Conservation (phyloP, 176 grass and related monocot species). For the Neostapfia colusana region DNA sequence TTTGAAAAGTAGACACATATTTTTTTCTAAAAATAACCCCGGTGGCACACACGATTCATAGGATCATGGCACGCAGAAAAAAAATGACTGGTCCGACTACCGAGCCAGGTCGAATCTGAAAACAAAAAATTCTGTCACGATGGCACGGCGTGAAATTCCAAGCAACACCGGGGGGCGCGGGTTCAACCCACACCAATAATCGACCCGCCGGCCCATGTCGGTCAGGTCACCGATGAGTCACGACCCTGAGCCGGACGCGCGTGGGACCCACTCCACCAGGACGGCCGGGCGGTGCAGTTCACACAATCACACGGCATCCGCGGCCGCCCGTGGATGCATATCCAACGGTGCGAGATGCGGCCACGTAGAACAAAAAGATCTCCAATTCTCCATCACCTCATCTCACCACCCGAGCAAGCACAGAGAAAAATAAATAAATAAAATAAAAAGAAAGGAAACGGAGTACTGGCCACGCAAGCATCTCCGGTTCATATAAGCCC, state of each 20-base stretch:
- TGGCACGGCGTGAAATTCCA: slow-evolving; percentile 3
- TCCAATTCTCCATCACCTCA: too few species aligned
- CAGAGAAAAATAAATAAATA: not conserved
- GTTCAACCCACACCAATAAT: not conserved
- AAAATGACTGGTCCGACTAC: too few species aligned
- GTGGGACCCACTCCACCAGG: slow-evolving; percentile 22
- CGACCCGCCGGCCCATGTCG: slow-evolving; percentile 18
- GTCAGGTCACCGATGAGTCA: slow-evolving; percentile 1
- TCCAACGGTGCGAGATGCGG: slow-evolving; percentile 19
- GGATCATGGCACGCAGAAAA: too few species aligned
- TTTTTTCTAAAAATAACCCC: too few species aligned
- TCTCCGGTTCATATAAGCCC: slow-evolving; percentile 30
- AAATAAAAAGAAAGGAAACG: not conserved
- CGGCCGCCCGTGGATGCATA: too few species aligned
- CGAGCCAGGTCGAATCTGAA: too few species aligned
- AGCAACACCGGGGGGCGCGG: fast-evolving
- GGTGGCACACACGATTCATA: too few species aligned
- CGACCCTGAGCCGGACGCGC: not conserved
- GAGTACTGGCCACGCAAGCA: slow-evolving; percentile 27
- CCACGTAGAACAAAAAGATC: not conserved
- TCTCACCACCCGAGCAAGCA: not conserved
- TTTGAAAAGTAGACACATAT: too few species aligned
- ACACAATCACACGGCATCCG: slow-evolving; percentile 19
- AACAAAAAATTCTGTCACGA: not conserved
- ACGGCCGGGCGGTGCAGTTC: slow-evolving; percentile 13